Conservation (phyloP, 2,329 filamentous ascomycete species). For the Exophiala alcalophila region DNA sequence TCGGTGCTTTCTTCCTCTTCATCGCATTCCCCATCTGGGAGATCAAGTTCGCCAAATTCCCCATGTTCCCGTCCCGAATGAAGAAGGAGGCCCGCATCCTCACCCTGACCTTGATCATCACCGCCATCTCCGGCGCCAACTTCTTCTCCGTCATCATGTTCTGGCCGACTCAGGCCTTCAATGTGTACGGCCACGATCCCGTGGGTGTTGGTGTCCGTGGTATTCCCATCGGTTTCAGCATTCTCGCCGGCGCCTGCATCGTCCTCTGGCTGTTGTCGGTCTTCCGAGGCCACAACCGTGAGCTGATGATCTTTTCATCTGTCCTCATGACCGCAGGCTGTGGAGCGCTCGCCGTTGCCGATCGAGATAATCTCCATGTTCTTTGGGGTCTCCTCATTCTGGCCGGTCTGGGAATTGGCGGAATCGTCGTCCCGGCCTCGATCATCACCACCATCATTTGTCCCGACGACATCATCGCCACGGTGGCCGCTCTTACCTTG, state of each 20-base stretch:
- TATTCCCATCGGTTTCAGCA: conserved; percentile 62
- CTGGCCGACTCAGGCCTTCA: conserved; percentile 64
- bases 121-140: conserved; percentile 59
- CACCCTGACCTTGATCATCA: conserved; percentile 54
- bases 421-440: conserved; percentile 64
- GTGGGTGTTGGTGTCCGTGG: conserved; percentile 62
- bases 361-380: conserved; percentile 51
- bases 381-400: conserved; percentile 60
- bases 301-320: conserved; percentile 59
- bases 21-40: conserved; percentile 49
- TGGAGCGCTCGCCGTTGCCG: conserved; percentile 53
- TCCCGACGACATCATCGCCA: conserved; percentile 66
- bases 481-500: conserved; percentile 64
- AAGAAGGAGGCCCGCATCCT: conserved; percentile 51
- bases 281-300: conserved; percentile 58
- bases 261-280: conserved; percentile 57
- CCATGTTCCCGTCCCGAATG: conserved; percentile 46
- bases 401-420: conserved; percentile 63
- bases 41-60: conserved; percentile 45
- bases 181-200: conserved; percentile 65
- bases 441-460: conserved; percentile 69
- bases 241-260: conserved; percentile 60
- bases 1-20: conserved; percentile 42
- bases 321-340: conserved; percentile 63
- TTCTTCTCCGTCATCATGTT: conserved; percentile 57